A percentile compares a stretch with the other conserved stretches of the same genome.
Conservation (phyloP, 2,329 filamentous ascomycete species). For the Fusarium nelsonii region DNA sequence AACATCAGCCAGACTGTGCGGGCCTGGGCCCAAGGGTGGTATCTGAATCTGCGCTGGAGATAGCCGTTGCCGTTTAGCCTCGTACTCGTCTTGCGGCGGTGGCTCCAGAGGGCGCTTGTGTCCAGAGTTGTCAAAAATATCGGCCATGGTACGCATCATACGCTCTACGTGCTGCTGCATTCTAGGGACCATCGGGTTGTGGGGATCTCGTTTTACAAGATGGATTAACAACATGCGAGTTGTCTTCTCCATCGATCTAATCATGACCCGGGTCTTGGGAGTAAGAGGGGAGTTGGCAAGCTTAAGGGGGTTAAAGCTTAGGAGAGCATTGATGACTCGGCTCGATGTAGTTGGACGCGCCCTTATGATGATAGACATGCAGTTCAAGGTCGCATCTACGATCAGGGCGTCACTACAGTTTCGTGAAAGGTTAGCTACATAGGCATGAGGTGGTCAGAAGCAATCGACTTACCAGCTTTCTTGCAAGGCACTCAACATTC, state of each 20-base stretch:
- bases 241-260: conserved; percentile 96
- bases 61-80: conserved; percentile 86
- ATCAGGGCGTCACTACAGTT: conserved; percentile 80
- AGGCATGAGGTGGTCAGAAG: not conserved
- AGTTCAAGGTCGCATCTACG: conserved; percentile 92
- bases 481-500: conserved; percentile 86
- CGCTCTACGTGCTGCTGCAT: conserved; percentile 92
- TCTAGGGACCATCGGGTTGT: conserved; percentile 77
- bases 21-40: conserved; percentile 79
- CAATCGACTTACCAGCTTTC: conserved; percentile 77
- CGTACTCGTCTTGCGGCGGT: conserved; percentile 78
- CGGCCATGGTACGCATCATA: conserved; percentile 80
- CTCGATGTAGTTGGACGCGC: conserved; percentile 83
- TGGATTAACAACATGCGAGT: conserved; percentile 86
- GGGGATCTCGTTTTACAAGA: conserved; percentile 85
- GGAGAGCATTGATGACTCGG: conserved; percentile 85
- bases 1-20: conserved; percentile 82
- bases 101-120: conserved; percentile 81
- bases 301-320: conserved; percentile 93
- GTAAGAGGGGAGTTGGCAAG: conserved; percentile 82
- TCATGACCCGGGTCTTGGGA: conserved; percentile 81
- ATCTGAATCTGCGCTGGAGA: conserved; percentile 64
- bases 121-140: conserved; percentile 81
- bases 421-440: conserved; percentile 22
- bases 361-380: conserved; percentile 84